Evolutionary conservation across 202 grass and related monocot species (phyloP).

Genomic region (Carex arenaria): DNA sequence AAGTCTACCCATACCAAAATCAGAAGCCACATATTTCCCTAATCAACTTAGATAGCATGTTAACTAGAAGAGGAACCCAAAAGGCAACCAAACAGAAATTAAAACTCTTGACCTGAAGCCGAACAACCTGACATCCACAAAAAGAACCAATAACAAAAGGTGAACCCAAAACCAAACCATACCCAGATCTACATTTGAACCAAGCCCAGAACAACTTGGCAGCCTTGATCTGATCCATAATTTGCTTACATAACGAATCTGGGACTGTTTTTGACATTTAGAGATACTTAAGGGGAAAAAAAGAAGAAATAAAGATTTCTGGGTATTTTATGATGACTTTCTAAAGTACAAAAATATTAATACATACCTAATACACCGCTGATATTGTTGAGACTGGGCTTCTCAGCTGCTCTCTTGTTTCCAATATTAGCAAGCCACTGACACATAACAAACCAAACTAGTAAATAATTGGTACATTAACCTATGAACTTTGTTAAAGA

Average conservation of each 20-base stretch:
- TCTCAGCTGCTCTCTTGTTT: conserved; percentile 46
- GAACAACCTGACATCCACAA: background rate
- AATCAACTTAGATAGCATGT: background rate
- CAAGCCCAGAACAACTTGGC: background rate
- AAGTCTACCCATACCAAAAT: background rate
- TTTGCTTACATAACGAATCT: background rate
- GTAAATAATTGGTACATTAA: conserved; percentile 13
- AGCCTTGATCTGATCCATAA: background rate
- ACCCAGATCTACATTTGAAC: background rate
- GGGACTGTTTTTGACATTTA: background rate
- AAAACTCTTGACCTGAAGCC: background rate
- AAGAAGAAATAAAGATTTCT: background rate
- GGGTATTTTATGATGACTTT: background rate
- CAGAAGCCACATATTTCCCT: background rate
- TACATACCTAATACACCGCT: conserved; percentile 38
- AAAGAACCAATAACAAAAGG: background rate
- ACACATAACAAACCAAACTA: conserved; percentile 30
- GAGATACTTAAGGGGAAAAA: background rate
- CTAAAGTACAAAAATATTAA: background rate
- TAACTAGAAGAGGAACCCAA: background rate
- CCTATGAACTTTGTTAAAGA: conserved; percentile 16
- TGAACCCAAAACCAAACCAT: background rate
- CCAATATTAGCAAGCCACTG: conserved; percentile 85
- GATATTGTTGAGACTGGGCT: conserved; percentile 35
- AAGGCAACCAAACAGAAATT: background rate